Base-by-base conservation (phyloP, 441 rosid genomes). In the Corymbia calophylla region DNA sequence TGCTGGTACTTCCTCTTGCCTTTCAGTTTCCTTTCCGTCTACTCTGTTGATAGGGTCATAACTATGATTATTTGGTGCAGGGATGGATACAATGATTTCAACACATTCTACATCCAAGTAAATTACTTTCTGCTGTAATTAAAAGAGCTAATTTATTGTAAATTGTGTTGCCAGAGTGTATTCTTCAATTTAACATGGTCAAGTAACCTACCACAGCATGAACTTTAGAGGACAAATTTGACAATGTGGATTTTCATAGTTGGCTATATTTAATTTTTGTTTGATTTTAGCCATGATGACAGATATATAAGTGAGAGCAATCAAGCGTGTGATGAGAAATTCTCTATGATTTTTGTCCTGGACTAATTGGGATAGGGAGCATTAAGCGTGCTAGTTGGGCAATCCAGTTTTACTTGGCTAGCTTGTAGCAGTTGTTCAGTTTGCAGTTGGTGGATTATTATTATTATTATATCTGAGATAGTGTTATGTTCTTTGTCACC, bases 61-160 rank as follows among this genome's bases (percentile, higher is more conserved):
- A 2, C 55, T 8, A n/a, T 55, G 89, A 53, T 81, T 91, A 51
- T 89, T 93, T 91, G 93, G 89, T 96, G 95, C 96, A 97, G 99
- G 94, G 99, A 98, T 94, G 99, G 99, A 53, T 98, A 97, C 92
- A 98, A 98, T 53, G 99, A 98, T 94, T 97, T 98, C 98, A 98
- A 98, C 93, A 98, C 99, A 55, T 98, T 98, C 93, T 98, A 98
- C 94, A 93, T 98, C 97, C 99, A 98, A 96, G 99, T 98, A 94
- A 94, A 98, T 93, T 86, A 86, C 68, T 89, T 84, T 19, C 27
- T 77, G 88, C 55, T 86, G 70, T 51, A 23, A 89, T 68, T 66
- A 53, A 55, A 86, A 55, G 87, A 39, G 88, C 27, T 55, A 55
- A 23, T 86, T 86, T 2, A 35, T 31, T 86, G 47, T 39, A 23